Evolutionary conservation across 768 basidiomycete genomes (phyloP).

Genomic region (Mycena venus): DNA sequence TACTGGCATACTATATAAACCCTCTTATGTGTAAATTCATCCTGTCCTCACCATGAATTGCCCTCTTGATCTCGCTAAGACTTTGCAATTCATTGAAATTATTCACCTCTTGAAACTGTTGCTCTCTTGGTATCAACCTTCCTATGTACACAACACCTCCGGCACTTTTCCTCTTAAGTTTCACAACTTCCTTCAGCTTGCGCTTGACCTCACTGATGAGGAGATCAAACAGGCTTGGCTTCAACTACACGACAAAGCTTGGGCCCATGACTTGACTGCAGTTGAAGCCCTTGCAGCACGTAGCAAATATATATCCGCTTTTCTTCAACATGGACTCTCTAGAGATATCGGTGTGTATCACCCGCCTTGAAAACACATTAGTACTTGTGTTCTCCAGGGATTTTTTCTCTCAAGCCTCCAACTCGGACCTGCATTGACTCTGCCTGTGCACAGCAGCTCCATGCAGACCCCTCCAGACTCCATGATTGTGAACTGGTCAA

Average conservation of each 20-base stretch:
- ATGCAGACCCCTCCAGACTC: background rate
- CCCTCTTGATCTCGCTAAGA: background rate
- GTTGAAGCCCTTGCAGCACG: slow-evolving; percentile 3
- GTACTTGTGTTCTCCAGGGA: background rate
- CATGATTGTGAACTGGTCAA: background rate
- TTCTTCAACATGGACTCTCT: slow-evolving; percentile 10
- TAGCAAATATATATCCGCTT: background rate
- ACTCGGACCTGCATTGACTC: background rate
- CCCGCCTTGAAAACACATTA: background rate
- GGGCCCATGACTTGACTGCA: background rate
- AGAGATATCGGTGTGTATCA: background rate
- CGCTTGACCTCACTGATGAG: background rate
- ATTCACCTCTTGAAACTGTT: background rate
- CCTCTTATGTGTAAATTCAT: too few species aligned
- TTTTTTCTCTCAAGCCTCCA: background rate
- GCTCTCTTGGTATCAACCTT: background rate
- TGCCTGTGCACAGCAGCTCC: background rate
- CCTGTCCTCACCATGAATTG: too few species aligned
- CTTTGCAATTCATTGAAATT: background rate
- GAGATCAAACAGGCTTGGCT: background rate
- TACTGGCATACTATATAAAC: too few species aligned
- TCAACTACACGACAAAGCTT: background rate
- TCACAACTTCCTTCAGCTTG: background rate
- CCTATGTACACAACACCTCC: background rate
- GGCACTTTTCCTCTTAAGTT: background rate